These are phyloP conservation scores for Beta vulgaris DNA, from an alignment of 148 eudicot species.

Conservation along the genomic window DNA sequence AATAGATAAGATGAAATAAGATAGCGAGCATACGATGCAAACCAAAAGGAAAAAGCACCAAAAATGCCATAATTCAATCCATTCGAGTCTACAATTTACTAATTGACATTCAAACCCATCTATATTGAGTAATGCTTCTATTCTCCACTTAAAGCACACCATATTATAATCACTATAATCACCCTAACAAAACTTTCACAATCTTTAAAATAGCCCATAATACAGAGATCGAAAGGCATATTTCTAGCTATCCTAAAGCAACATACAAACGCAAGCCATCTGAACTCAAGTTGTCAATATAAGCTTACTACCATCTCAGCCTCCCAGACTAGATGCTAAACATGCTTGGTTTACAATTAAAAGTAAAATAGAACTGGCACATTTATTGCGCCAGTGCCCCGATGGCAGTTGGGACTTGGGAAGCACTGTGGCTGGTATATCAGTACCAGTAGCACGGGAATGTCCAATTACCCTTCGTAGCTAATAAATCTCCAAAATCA, in stretches of 20 bases:
- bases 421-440: slow-evolving; percentile 31
- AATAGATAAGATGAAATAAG: no score
- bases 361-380: slow-evolving; percentile 23
- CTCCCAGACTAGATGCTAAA: slow-evolving; percentile 26
- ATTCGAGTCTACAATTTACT: slow-evolving; percentile 7
- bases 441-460: slow-evolving; percentile 19
- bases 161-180: slow-evolving; percentile 21
- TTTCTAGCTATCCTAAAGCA: slow-evolving; percentile 26
- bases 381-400: slow-evolving; percentile 31
- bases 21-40: not conserved
- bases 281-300: slow-evolving; percentile 27
- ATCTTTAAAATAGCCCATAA: slow-evolving; percentile 20
- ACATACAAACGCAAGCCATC: slow-evolving; percentile 35
- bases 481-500: slow-evolving; percentile 16
- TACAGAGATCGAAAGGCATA: slow-evolving; percentile 16
- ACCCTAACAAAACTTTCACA: slow-evolving; percentile 35
- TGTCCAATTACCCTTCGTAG: slow-evolving; percentile 21
- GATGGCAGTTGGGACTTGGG: slow-evolving; percentile 23
- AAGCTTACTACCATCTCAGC: slow-evolving; percentile 19
- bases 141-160: slow-evolving; percentile 29
- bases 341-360: slow-evolving; percentile 24
- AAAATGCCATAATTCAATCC: slow-evolving; percentile 13
- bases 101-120: slow-evolving; percentile 21
- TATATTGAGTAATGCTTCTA: not conserved
- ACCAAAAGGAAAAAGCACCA: not conserved